Base-by-base conservation (phyloP, 192 early-diverging fungal species). In the Oehlia diaphana region DNA sequence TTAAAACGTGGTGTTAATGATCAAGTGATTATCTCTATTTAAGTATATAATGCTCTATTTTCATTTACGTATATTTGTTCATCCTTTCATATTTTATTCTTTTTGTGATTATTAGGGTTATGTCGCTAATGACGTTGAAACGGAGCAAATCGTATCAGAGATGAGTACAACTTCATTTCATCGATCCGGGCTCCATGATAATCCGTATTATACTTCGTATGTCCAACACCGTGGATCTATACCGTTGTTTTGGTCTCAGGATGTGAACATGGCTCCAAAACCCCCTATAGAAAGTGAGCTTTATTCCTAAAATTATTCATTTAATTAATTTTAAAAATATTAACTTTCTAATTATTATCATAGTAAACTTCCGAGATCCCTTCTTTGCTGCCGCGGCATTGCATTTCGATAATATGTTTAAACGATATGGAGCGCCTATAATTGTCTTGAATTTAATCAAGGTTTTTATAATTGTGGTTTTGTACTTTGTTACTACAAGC, bases 51-150 rank as follows among this genome's bases (percentile, higher is more conserved):
- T 47, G 4, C 5, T 31, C 21, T 16, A 26, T 42, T 19, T 19
- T 2, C 44, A 14, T 14, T 68, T 13, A 19, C 23, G 12, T 62
- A 31, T 85, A 37, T 66, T 69, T 70, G 7, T n/a, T 63, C 1
- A 53, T 21, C 3, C 14, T 50, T 35, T 63, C 12, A 37, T 58
- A 10, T 35, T 23, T 26, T 9, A 37, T 74, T 50, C 39, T 42
- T 61, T 58, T 61, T 21, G 9, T 79, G 19, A 16, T 47, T 73
- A 64, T 3, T 72, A 96, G 82, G 98, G 98, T 8, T 97, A 94
- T 83, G 98, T 99, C 13, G 98, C 98, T 12, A 99, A 99, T 82
- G 98, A 99, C 76, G 97, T 99, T 2, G 98, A 99, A 85, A 96
- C 96, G 2, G 98, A 99, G 84, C 98, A 99, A 83, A 98, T 99